Evolutionary conservation across 495 filamentous ascomycete genomes (phyloP).

Genomic region (Neurospora sp.): DNA sequence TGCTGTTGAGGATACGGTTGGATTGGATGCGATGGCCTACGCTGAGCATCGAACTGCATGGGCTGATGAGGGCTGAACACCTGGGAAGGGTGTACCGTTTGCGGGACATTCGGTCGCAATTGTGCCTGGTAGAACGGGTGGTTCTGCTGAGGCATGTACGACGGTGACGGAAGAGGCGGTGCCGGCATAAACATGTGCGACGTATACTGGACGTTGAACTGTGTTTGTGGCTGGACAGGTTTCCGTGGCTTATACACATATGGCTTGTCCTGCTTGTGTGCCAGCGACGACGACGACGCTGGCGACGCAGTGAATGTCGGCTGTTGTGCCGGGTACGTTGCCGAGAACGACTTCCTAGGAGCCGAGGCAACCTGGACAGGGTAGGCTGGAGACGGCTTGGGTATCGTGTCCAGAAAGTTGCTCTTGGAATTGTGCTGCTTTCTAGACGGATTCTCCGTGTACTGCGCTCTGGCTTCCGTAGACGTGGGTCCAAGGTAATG

Average conservation of each 20-base stretch:
- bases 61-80: background rate
- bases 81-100: background rate
- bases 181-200: conserved; percentile 31
- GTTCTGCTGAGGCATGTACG: conserved; percentile 3
- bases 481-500: conserved; percentile 79
- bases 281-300: background rate
- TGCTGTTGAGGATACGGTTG: background rate
- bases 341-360: conserved; percentile 7
- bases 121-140: conserved; percentile 8
- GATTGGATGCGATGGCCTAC: background rate
- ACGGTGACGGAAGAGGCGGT: conserved; percentile 6
- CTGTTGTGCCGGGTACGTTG: conserved; percentile 5
- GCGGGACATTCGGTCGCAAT: background rate
- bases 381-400: conserved; percentile 33
- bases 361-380: conserved; percentile 9
- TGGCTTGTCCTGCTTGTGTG: conserved; percentile 31
- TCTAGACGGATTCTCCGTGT: conserved; percentile 68
- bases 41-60: background rate
- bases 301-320: background rate
- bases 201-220: conserved; percentile 24
- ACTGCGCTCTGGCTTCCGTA: conserved; percentile 87
- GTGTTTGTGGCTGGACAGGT: conserved; percentile 23
- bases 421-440: conserved; percentile 44
- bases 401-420: conserved; percentile 54
- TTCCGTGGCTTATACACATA: conserved; percentile 46